Conservation (phyloP, 768 basidiomycete genomes). For the Lactarius evosmus region DNA sequence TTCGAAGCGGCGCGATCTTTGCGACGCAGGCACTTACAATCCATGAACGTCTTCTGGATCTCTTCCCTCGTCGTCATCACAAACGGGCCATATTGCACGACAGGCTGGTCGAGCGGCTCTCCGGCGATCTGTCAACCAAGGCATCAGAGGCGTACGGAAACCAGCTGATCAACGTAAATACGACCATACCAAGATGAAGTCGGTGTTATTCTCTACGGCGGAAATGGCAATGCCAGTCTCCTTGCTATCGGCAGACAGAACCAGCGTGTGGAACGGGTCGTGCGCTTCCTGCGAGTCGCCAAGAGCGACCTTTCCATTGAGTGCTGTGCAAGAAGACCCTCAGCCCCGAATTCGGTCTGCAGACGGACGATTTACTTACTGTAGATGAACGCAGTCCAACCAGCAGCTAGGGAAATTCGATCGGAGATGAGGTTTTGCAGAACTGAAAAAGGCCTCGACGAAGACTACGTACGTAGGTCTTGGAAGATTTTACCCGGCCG, state of each 20-base stretch:
- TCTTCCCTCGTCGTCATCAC: conserved; percentile 82
- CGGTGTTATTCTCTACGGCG: conserved; percentile 57
- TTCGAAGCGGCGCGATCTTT: background rate
- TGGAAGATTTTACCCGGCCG: conserved; percentile 72
- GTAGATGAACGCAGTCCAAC: conserved; percentile 90
- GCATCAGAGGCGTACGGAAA: background rate
- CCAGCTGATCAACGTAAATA: background rate
- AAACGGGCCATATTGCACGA: conserved; percentile 85
- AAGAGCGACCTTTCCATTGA: conserved; percentile 64
- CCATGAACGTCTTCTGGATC: conserved; percentile 75
- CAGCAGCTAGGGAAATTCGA: conserved; percentile 48
- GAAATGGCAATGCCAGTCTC: conserved; percentile 70
- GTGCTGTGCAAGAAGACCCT: conserved; percentile 40
- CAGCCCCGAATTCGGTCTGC: background rate
- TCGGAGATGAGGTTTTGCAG: background rate
- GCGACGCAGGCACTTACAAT: conserved; percentile 50
- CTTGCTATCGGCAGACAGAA: conserved; percentile 58
- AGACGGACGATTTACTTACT: conserved; percentile 43
- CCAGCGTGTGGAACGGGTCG: conserved; percentile 72
- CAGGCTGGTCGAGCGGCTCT: conserved; percentile 84
- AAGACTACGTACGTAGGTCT: conserved; percentile 59
- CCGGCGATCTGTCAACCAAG: conserved; percentile 58
- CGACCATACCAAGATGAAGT: conserved; percentile 64
- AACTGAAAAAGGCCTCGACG: background rate
- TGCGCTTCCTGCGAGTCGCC: conserved; percentile 49